Percentiles rank a stretch among this genome's conserved stretches.
Conservation (phyloP, 2,329 filamentous ascomycete genomes). For the Stachybotrys elegans region DNA sequence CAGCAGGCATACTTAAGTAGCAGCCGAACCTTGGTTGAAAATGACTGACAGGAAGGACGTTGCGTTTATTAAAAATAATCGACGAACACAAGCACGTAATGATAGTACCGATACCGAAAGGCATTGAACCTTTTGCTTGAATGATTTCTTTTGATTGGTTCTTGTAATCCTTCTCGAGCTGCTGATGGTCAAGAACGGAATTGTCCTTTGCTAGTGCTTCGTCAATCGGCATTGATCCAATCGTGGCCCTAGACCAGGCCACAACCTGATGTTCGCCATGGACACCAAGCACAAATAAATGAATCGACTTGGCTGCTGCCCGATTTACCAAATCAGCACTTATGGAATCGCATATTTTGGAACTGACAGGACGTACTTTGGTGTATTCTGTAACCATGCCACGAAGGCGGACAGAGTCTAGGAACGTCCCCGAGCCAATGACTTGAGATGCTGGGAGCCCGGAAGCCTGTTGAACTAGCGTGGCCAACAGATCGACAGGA, state of each 20-base stretch:
- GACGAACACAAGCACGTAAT: constrained; percentile 43
- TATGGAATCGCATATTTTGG: neutral
- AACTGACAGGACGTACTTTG: constrained; percentile 4
- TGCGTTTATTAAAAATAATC: constrained; percentile 43
- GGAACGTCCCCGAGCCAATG: constrained; percentile 46
- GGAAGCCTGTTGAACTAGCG: constrained; percentile 40
- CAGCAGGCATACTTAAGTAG: constrained; percentile 44
- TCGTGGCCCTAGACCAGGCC: constrained; percentile 17
- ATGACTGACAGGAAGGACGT: constrained; percentile 43
- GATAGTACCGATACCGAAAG: constrained; percentile 44
- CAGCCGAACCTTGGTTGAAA: constrained; percentile 40
- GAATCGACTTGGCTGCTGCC: constrained; percentile 10
- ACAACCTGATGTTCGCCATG: constrained; percentile 16
- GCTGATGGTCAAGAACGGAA: constrained; percentile 17
- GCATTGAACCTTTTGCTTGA: constrained; percentile 43
- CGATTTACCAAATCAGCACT: neutral
- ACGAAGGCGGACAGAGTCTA: constrained; percentile 45
- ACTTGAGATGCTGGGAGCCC: constrained; percentile 44
- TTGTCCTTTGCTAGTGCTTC: constrained; percentile 2
- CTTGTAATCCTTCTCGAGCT: constrained; percentile 38
- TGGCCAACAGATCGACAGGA: constrained; percentile 50
- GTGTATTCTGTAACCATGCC: constrained; percentile 31
- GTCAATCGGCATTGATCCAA: constrained; percentile 13
- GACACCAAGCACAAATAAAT: constrained; percentile 16
- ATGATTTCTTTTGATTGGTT: constrained; percentile 42